Evolutionary conservation across 805 yeast genomes (phyloP).

Genomic region (Brettanomyces nanus): DNA sequence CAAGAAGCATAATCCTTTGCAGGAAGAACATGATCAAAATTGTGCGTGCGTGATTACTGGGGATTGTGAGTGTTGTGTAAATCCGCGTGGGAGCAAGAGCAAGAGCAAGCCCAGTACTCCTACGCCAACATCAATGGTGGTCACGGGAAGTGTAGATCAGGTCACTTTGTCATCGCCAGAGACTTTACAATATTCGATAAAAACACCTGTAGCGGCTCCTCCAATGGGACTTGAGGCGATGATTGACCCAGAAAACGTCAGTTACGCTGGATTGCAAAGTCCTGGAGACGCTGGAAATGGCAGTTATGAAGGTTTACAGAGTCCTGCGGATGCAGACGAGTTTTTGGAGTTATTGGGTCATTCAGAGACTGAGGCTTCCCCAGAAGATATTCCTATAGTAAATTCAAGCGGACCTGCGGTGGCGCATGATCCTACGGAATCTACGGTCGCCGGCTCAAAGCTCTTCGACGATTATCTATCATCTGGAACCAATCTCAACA

Average conservation of each 20-base stretch:
- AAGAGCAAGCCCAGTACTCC: background rate
- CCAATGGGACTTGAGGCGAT: background rate
- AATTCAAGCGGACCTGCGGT: background rate
- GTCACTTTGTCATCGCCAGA: background rate
- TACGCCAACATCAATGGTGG: background rate
- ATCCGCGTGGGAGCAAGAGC: conserved; percentile 11
- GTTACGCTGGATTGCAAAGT: background rate
- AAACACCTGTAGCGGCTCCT: too few relatives aligned
- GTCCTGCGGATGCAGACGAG: background rate
- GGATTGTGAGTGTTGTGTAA: conserved; percentile 12
- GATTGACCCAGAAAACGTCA: background rate
- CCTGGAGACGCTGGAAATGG: background rate
- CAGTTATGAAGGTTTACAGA: background rate
- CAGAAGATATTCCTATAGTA: background rate
- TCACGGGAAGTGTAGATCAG: background rate
- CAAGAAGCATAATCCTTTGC: conserved; percentile 29
- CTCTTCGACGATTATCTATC: conserved; percentile 1
- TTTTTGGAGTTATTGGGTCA: background rate
- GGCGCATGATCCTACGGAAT: background rate
- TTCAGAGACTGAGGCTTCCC: background rate
- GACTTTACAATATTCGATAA: background rate
- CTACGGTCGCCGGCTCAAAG: conserved; percentile 1
- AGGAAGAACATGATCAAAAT: conserved; percentile 21
- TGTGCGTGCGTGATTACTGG: conserved; percentile 26
- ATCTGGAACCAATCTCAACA: background rate